Percentiles rank a stretch among this genome's conserved stretches.
These are phyloP conservation scores for Trichothecium roseum DNA, from an alignment of 2,329 filamentous ascomycete species.

Conservation along the genomic window DNA sequence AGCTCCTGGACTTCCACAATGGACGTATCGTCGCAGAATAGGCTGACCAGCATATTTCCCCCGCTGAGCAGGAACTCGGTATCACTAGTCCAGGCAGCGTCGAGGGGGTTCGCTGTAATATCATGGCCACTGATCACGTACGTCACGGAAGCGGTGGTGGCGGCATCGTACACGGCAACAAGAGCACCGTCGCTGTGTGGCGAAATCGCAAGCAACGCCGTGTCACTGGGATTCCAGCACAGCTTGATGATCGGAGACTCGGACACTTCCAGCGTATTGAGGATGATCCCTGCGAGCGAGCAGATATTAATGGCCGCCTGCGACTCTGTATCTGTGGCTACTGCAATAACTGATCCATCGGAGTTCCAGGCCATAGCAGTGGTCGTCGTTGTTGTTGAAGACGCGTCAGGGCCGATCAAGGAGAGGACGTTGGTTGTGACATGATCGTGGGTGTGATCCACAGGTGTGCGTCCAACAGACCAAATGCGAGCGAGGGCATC, in stretches of 20 bases:
- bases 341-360: constrained; percentile 43
- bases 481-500: constrained; percentile 62
- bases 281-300: constrained; percentile 38
- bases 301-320: constrained; percentile 45
- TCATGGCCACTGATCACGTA: constrained; percentile 40
- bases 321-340: constrained; percentile 45
- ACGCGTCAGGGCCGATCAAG: constrained; percentile 43
- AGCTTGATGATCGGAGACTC: constrained; percentile 54
- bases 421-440: constrained; percentile 24
- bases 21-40: constrained; percentile 34
- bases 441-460: constrained; percentile 29
- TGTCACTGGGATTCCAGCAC: constrained; percentile 47
- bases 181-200: constrained; percentile 32
- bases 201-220: constrained; percentile 45
- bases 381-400: constrained; percentile 37
- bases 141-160: constrained; percentile 22
- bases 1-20: constrained; percentile 39
- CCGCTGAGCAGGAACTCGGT: constrained; percentile 49
- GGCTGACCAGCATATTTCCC: constrained; percentile 39
- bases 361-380: constrained; percentile 52
- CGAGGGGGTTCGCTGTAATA: constrained; percentile 40
- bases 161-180: constrained; percentile 39
- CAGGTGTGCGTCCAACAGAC: constrained; percentile 47
- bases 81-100: constrained; percentile 50
- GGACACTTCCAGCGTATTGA: constrained; percentile 44